Evolutionary conservation across 371 early-diverging fungal species (phyloP).

Genomic region (Funneliformis caledonium): DNA sequence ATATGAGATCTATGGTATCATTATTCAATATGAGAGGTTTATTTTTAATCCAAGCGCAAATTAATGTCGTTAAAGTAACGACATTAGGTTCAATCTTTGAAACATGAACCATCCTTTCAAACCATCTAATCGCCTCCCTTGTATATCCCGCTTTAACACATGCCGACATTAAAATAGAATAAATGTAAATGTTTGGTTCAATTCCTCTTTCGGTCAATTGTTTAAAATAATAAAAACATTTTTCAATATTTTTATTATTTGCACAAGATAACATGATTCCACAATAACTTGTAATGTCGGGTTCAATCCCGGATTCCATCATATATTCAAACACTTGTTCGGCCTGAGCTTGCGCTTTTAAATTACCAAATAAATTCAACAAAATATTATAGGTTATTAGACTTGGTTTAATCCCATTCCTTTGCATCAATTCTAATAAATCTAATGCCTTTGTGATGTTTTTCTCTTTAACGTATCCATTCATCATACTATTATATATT

Average conservation of each 20-base stretch:
- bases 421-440: constrained; percentile 27
- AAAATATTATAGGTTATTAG: constrained; percentile 23
- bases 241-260: neutral
- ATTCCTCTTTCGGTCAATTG: neutral
- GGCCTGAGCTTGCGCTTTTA: neutral
- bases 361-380: neutral
- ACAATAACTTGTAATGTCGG: neutral
- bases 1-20: neutral
- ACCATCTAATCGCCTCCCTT: neutral
- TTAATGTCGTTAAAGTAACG: constrained; percentile 6
- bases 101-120: neutral
- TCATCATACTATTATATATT: constrained; percentile 24
- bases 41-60: constrained; percentile 4
- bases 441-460: neutral
- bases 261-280: neutral
- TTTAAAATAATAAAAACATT: constrained; percentile 2
- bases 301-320: neutral
- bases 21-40: neutral
- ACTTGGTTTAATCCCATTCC: constrained; percentile 11
- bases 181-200: constrained; percentile 21
- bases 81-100: constrained; percentile 2
- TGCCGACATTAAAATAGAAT: constrained; percentile 10
- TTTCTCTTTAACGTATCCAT: neutral
- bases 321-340: neutral
- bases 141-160: neutral